phyloP scores from a whole-genome alignment of 2,329 filamentous ascomycete genomes.

The Penicillium sp. region DNA sequence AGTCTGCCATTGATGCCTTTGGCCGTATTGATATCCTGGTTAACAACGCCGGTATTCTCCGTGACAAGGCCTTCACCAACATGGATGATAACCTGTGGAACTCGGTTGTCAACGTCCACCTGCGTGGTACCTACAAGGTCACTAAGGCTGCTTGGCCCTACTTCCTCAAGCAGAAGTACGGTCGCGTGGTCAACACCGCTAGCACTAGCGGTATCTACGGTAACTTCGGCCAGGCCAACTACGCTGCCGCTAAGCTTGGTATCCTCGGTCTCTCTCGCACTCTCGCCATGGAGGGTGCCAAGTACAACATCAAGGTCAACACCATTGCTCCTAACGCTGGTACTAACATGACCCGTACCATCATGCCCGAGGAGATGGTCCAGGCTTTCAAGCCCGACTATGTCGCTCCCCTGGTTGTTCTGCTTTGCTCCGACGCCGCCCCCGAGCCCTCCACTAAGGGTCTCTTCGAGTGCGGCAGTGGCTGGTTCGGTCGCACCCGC shows the following conservation, averaged over 20 bases:
- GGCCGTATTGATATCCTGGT: slow-evolving; percentile 92
- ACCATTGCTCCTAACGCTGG: slow-evolving; percentile 97
- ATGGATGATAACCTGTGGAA: slow-evolving; percentile 97
- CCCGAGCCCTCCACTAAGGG: slow-evolving; percentile 80
- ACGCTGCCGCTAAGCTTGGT: slow-evolving; percentile 84
- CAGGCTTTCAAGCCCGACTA: slow-evolving; percentile 99
- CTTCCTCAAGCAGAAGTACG: slow-evolving; percentile 98
- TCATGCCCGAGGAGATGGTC: slow-evolving; percentile 95
- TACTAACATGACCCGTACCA: slow-evolving; percentile 88
- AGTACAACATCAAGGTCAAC: slow-evolving; percentile 98
- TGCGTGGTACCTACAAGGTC: slow-evolving; percentile 92
- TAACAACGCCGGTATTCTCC: slow-evolving; percentile 97
- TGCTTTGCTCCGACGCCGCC: slow-evolving; percentile 82
- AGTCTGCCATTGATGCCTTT: slow-evolving; percentile 88
- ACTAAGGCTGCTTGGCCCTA: slow-evolving; percentile 98
- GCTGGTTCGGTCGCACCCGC: slow-evolving; percentile 86
- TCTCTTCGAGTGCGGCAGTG: slow-evolving; percentile 91
- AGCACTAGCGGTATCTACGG: slow-evolving; percentile 97
- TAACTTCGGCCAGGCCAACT: slow-evolving; percentile 99
- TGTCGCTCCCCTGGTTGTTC: slow-evolving; percentile 86
- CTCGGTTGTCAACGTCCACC: slow-evolving; percentile 85
- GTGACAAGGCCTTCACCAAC: slow-evolving; percentile 96
- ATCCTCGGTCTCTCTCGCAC: slow-evolving; percentile 95
- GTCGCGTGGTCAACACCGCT: slow-evolving; percentile 93
- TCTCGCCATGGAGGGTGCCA: slow-evolving; percentile 85